Evolutionary conservation across 208 protist genomes (phyloP).

Genomic region (Phytomonas francai): DNA sequence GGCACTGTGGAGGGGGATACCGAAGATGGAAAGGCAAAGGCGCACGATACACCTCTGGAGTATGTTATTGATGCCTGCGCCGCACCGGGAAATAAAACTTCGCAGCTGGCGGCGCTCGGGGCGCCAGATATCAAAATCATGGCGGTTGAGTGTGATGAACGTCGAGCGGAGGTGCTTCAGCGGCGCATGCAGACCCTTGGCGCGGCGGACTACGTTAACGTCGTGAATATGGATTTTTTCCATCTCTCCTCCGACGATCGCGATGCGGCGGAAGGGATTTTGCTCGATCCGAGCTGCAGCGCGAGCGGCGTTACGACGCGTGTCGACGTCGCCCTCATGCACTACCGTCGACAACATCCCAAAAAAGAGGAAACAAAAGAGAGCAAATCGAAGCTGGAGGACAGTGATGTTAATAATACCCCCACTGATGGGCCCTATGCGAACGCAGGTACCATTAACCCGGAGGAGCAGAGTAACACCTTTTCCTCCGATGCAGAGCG

Average conservation of each 20-base stretch:
- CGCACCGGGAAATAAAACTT: slow-evolving; percentile 91
- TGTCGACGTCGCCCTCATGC: slow-evolving; percentile 69
- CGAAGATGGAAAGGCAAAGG: not conserved
- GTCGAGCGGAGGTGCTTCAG: slow-evolving; percentile 54
- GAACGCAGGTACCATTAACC: slow-evolving; percentile 11
- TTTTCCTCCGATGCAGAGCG: slow-evolving; percentile 60
- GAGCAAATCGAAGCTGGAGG: not conserved
- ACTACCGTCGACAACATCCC: slow-evolving; percentile 16
- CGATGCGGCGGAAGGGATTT: slow-evolving; percentile 68
- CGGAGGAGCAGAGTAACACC: slow-evolving; percentile 28
- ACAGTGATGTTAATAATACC: not conserved
- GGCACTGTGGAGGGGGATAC: not conserved
- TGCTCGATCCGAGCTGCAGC: slow-evolving; percentile 90
- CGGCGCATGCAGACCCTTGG: slow-evolving; percentile 58
- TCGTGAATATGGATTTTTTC: slow-evolving; percentile 85
- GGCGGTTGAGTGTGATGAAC: slow-evolving; percentile 79
- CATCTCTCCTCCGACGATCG: slow-evolving; percentile 65
- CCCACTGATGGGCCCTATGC: slow-evolving; percentile 13
- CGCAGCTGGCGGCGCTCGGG: slow-evolving; percentile 74
- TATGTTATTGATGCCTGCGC: slow-evolving; percentile 88
- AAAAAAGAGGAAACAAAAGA: slow-evolving; percentile 8
- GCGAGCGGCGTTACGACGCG: slow-evolving; percentile 83
- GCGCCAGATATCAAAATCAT: slow-evolving; percentile 65
- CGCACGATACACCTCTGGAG: slow-evolving; percentile 33
- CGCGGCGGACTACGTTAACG: slow-evolving; percentile 67